Percentiles rank a stretch among this genome's conserved stretches.
Evolutionary conservation across 1,284 basidiomycete genomes (phyloP).

Genomic region (Leccinum angustisporum): DNA sequence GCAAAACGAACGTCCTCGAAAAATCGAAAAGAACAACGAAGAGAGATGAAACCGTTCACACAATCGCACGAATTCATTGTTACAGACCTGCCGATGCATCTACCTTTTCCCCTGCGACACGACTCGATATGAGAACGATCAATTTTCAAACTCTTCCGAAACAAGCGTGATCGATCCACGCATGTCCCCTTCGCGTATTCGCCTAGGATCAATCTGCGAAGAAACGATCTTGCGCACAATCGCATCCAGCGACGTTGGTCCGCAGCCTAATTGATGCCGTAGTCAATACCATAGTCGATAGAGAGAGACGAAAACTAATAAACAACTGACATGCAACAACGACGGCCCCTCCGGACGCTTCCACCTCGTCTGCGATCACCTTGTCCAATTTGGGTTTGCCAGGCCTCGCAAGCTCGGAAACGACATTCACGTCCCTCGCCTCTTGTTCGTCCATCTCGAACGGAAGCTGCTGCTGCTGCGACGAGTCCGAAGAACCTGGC

Average conservation of each 20-base stretch:
- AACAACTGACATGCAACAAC: conserved; percentile 65
- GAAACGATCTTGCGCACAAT: conserved; percentile 71
- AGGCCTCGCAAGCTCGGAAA: conserved; percentile 69
- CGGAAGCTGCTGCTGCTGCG: conserved; percentile 10
- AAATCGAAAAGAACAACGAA: background rate
- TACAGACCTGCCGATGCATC: background rate
- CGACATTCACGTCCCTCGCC: conserved; percentile 60
- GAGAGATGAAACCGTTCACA: background rate
- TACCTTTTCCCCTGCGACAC: background rate
- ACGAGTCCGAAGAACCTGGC: background rate
- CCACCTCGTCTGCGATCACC: conserved; percentile 68
- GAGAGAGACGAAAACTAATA: background rate
- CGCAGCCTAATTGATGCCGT: conserved; percentile 54
- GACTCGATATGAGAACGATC: conserved; percentile 11
- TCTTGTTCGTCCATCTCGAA: conserved; percentile 69
- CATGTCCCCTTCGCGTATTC: conserved; percentile 59
- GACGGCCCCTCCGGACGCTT: conserved; percentile 53
- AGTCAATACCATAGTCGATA: background rate
- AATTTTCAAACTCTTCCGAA: conserved; percentile 70
- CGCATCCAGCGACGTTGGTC: conserved; percentile 71
- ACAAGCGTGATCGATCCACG: conserved; percentile 62
- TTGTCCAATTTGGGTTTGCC: conserved; percentile 74
- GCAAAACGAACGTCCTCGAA: conserved; percentile 18
- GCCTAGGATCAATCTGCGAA: conserved; percentile 56
- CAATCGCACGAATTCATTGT: background rate